phyloP scores from a whole-genome alignment of 2,329 filamentous ascomycete genomes.

The Verticillium nonalfalfae region DNA sequence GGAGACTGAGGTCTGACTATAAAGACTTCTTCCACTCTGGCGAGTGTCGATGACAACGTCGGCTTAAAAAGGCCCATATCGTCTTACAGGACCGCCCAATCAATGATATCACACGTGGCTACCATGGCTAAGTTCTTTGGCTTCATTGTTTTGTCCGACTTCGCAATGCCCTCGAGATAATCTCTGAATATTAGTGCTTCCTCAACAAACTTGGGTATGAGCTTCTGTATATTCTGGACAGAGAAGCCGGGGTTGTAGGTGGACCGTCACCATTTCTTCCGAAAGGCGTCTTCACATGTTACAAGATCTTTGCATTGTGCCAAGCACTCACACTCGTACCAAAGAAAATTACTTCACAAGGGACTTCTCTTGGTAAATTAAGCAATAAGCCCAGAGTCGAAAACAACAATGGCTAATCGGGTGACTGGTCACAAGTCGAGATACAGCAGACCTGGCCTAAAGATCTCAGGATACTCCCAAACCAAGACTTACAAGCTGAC shows the following conservation, averaged over 20 bases:
- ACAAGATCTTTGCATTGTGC: slow-evolving; percentile 23
- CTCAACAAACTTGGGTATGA: slow-evolving; percentile 27
- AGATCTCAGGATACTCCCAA: slow-evolving; percentile 8
- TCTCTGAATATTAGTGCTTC: slow-evolving; percentile 26
- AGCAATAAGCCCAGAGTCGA: slow-evolving; percentile 12
- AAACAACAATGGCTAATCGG: slow-evolving; percentile 9
- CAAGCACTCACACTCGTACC: slow-evolving; percentile 16
- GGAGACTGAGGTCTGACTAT: not conserved
- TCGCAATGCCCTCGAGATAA: not conserved
- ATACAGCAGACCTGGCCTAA: slow-evolving; percentile 14
- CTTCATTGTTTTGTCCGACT: slow-evolving; percentile 7
- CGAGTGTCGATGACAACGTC: not conserved
- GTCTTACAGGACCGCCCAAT: slow-evolving; percentile 21
- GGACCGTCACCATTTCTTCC: slow-evolving; percentile 23
- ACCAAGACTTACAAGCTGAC: not conserved
- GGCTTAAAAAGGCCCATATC: no score
- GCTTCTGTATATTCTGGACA: slow-evolving; percentile 23
- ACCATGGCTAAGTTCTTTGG: slow-evolving; percentile 27
- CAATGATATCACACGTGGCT: slow-evolving; percentile 33
- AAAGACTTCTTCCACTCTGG: not conserved
- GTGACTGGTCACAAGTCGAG: slow-evolving; percentile 21
- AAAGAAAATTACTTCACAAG: slow-evolving; percentile 20
- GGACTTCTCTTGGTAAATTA: slow-evolving; percentile 15
- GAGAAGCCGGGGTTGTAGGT: slow-evolving; percentile 31
- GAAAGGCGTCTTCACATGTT: slow-evolving; percentile 19